Evolutionary conservation across 2,329 filamentous ascomycete species (phyloP).

Genomic region (Chalaropsis ovoidea): DNA sequence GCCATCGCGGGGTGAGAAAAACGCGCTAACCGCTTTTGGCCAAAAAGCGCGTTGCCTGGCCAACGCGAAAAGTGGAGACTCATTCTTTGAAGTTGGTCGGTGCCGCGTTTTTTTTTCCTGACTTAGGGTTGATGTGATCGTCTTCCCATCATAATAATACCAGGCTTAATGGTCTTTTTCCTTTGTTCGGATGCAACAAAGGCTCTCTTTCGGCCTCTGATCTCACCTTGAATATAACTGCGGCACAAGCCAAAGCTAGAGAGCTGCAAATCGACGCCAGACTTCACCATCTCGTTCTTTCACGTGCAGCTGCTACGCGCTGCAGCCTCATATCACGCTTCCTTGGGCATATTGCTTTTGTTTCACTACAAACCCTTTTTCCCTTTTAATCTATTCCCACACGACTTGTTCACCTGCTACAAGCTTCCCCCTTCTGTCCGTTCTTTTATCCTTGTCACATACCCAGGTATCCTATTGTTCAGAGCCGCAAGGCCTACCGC

Average conservation of each 20-base stretch:
- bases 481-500: slow-evolving; percentile 20
- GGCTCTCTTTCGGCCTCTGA: background rate
- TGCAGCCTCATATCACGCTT: background rate
- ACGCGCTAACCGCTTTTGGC: background rate
- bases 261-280: background rate
- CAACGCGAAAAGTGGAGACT: slow-evolving; percentile 18
- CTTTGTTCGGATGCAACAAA: background rate
- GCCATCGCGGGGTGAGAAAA: slow-evolving; percentile 1
- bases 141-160: slow-evolving; percentile 13
- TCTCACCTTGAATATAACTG: background rate
- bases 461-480: background rate
- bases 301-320: background rate
- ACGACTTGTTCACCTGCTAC: slow-evolving; percentile 5
- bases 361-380: background rate
- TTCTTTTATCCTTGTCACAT: background rate
- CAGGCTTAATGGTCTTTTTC: slow-evolving; percentile 1
- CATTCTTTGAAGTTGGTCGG: slow-evolving; percentile 1
- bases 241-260: background rate
- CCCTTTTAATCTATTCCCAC: slow-evolving; percentile 6
- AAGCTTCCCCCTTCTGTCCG: background rate
- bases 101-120: slow-evolving; percentile 4
- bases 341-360: slow-evolving; percentile 9
- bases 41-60: slow-evolving; percentile 19
- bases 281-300: background rate
- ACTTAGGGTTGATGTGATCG: background rate